These are phyloP conservation scores for Backusella tarrabulga DNA, from an alignment of 192 early-diverging fungal genomes.

Conservation along the genomic window DNA sequence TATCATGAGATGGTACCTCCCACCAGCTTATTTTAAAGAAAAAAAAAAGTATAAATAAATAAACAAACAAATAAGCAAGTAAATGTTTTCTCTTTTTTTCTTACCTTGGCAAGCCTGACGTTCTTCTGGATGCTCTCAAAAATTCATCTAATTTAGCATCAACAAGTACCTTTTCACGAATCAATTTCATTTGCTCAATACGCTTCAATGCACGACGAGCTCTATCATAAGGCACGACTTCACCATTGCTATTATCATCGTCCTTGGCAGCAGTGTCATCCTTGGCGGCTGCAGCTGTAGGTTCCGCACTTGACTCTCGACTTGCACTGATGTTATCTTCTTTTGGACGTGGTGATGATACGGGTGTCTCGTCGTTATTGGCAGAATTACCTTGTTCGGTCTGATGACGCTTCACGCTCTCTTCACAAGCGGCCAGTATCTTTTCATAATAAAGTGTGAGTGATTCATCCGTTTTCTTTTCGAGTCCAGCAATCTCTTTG, in stretches of 20 bases:
- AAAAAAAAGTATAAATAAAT: neutral
- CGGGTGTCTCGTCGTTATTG: neutral
- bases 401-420: slow-evolving; percentile 44
- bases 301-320: slow-evolving; percentile 35
- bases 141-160: slow-evolving; percentile 50
- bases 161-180: slow-evolving; percentile 59
- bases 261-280: slow-evolving; percentile 41
- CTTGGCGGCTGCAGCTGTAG: slow-evolving; percentile 14
- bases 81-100: neutral
- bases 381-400: neutral
- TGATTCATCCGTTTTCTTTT: slow-evolving; percentile 63
- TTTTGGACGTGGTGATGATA: neutral
- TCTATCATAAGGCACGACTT: slow-evolving; percentile 62
- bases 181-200: slow-evolving; percentile 63
- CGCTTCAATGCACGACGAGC: slow-evolving; percentile 68
- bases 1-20: slow-evolving; percentile 64
- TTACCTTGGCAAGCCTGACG: slow-evolving; percentile 46
- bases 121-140: slow-evolving; percentile 44
- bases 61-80: neutral
- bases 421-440: slow-evolving; percentile 57
- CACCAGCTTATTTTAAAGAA: slow-evolving; percentile 57
- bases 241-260: slow-evolving; percentile 38
- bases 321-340: slow-evolving; percentile 12
- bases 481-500: slow-evolving; percentile 63
- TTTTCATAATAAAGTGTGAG: slow-evolving; percentile 64